These are phyloP conservation scores for Tylopilus felleus DNA, from an alignment of 768 basidiomycete genomes.

Conservation along the genomic window DNA sequence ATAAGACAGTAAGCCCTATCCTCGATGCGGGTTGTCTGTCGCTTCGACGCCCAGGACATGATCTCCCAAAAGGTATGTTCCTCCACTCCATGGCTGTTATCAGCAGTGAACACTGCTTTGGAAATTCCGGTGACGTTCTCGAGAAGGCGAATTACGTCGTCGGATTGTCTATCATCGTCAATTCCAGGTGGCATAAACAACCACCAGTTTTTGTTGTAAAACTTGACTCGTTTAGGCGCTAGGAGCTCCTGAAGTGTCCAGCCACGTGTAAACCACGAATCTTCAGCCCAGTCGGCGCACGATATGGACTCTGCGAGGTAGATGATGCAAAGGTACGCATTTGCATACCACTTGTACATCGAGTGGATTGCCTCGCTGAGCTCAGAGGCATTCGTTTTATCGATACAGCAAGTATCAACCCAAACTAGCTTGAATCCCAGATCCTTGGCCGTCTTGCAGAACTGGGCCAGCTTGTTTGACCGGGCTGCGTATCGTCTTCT, in stretches of 20 bases:
- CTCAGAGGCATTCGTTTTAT: slow-evolving; percentile 13
- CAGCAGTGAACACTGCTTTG: no score
- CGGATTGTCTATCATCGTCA: no score
- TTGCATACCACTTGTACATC: slow-evolving; percentile 26
- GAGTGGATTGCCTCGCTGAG: slow-evolving; percentile 19
- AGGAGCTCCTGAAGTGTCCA: slow-evolving; percentile 15
- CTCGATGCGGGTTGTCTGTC: no score
- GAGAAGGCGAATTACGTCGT: no score
- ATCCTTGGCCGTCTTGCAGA: slow-evolving; percentile 1
- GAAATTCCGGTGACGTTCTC: no score
- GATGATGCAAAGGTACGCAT: slow-evolving; percentile 19
- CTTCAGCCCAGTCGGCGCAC: background rate
- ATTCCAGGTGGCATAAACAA: no score
- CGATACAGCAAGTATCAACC: slow-evolving; percentile 23
- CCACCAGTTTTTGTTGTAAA: slow-evolving; percentile 16
- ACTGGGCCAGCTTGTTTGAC: slow-evolving; percentile 3
- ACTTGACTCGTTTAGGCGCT: slow-evolving; percentile 18
- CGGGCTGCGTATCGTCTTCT: background rate
- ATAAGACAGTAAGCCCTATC: no score
- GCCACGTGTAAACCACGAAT: slow-evolving; percentile 16
- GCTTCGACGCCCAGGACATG: no score
- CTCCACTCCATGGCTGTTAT: no score
- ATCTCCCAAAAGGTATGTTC: no score
- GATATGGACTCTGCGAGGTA: slow-evolving; percentile 8
- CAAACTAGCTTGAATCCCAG: slow-evolving; percentile 7